Base-by-base conservation (phyloP, 345 rosid genomes). In the Murraya koenigii region DNA sequence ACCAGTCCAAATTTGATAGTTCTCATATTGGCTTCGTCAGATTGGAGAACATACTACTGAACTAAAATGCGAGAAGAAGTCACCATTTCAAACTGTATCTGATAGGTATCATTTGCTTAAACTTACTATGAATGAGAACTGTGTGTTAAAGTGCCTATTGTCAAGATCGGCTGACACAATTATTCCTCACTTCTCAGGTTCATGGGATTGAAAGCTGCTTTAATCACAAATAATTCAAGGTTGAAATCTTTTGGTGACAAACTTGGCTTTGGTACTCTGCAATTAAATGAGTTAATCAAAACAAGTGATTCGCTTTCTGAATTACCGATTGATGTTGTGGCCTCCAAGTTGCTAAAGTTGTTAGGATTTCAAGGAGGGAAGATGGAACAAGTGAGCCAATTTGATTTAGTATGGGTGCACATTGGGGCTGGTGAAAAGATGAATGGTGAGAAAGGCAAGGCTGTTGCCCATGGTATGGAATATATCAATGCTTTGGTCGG, bases 181-280 rank as follows among this genome's bases (percentile, higher is more conserved):
- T 72, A 33, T 44, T 66, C 25, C 38, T 73, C 73, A 19, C 38
- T 47, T 39, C 68, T 75, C 83, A 95, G 98, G 86, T 95, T 92
- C 78, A 88, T 89, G 97, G 98, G 95, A 75, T 77, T 95, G 89
- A 95, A 79, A 85, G 90, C 93, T 80, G 93, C 95, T 78, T 44
- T 91, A 41, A 74, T 94, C 38, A 91, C 94, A 0, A 87, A 85
- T 70, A 83, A 77, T 76, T 76, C 86, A 25, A 56, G 74, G 56
- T 77, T 85, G 87, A 83, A 59, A 72, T 90, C 91, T 67, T 91
- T 94, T 15, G 88, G 84, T 61, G 84, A 78, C 67, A 82, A 83
- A 80, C 81, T 92, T 4, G 95, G 94, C 71, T 85, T 88, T 60
- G 77, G 82, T 78, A 90, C 85, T 6, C 66, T 87, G 23, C 84